phyloP scores from a whole-genome alignment of 2,329 filamentous ascomycete genomes.

The Fusarium sp. region DNA sequence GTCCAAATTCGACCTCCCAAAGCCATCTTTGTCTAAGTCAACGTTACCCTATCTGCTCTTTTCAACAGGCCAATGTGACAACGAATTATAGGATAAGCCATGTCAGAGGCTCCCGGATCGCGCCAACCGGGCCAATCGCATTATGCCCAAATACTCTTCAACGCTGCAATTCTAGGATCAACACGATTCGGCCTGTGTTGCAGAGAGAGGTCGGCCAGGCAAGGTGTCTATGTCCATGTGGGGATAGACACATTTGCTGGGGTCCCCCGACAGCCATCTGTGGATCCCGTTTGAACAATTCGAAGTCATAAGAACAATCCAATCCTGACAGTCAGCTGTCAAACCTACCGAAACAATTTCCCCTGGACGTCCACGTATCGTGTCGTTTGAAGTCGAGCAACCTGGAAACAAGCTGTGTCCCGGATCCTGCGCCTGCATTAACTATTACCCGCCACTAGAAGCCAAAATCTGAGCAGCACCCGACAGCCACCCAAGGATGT shows the following conservation, averaged over 20 bases:
- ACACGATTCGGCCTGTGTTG: slow-evolving; percentile 15
- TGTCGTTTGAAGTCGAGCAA: background rate
- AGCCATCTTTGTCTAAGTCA: slow-evolving; percentile 25
- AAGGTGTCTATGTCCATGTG: slow-evolving; percentile 14
- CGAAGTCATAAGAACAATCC: slow-evolving; percentile 37
- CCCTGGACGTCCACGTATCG: slow-evolving; percentile 4
- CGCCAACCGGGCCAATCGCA: slow-evolving; percentile 45
- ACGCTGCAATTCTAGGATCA: slow-evolving; percentile 29
- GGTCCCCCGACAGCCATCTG: slow-evolving; percentile 30
- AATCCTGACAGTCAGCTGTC: slow-evolving; percentile 38
- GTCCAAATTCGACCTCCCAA: slow-evolving; percentile 38
- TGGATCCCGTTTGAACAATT: slow-evolving; percentile 27
- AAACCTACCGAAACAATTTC: slow-evolving; percentile 9
- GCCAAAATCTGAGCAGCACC: slow-evolving; percentile 4
- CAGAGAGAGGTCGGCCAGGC: slow-evolving; percentile 13
- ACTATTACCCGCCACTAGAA: slow-evolving; percentile 7
- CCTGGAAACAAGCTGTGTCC: too few relatives aligned
- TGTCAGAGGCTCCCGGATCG: slow-evolving; percentile 28
- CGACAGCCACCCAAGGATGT: background rate
- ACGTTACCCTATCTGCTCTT: slow-evolving; percentile 15
- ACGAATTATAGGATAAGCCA: slow-evolving; percentile 10
- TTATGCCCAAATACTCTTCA: slow-evolving; percentile 18
- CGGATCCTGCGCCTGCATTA: background rate
- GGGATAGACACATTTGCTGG: slow-evolving; percentile 3
- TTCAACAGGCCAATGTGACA: slow-evolving; percentile 28